phyloP scores from a whole-genome alignment of 352 stramenopile species.

The Phytopythium kandeliae region DNA sequence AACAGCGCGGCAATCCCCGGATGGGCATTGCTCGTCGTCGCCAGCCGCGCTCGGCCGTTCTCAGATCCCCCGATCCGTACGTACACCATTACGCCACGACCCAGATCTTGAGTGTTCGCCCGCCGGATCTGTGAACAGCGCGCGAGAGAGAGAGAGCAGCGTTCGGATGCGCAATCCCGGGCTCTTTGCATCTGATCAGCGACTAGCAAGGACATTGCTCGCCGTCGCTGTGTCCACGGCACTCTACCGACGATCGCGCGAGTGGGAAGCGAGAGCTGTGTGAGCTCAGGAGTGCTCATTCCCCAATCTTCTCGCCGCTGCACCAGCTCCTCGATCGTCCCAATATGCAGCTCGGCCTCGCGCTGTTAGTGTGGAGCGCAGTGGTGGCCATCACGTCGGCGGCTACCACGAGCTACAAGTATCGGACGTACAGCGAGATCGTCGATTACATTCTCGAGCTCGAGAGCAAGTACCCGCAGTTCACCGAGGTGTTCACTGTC shows the following conservation, averaged over 20 bases:
- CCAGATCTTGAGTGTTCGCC: too few relatives aligned
- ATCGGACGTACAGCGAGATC: slow-evolving; percentile 70
- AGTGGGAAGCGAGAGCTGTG: too few relatives aligned
- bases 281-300: slow-evolving; percentile 1
- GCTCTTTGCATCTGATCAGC: too few relatives aligned
- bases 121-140: too few relatives aligned
- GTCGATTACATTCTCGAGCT: slow-evolving; percentile 50
- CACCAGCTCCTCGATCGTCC: not conserved
- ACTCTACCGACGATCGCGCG: too few relatives aligned
- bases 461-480: slow-evolving; percentile 47
- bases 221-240: too few relatives aligned
- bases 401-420: slow-evolving; percentile 23
- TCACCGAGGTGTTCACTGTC: slow-evolving; percentile 76
- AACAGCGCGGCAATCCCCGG: too few relatives aligned
- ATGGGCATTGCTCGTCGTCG: not conserved
- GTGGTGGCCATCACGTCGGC: not conserved
- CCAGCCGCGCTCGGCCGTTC: not conserved
- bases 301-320: slow-evolving; percentile 5
- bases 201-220: too few relatives aligned
- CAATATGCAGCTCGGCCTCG: slow-evolving; percentile 12
- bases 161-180: too few relatives aligned
- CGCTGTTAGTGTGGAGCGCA: slow-evolving; percentile 3
- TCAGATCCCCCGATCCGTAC: too few relatives aligned
- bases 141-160: too few relatives aligned
- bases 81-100: not conserved